phyloP scores from a whole-genome alignment of 73 alveolate species.

The Paramecium primaurelia region DNA sequence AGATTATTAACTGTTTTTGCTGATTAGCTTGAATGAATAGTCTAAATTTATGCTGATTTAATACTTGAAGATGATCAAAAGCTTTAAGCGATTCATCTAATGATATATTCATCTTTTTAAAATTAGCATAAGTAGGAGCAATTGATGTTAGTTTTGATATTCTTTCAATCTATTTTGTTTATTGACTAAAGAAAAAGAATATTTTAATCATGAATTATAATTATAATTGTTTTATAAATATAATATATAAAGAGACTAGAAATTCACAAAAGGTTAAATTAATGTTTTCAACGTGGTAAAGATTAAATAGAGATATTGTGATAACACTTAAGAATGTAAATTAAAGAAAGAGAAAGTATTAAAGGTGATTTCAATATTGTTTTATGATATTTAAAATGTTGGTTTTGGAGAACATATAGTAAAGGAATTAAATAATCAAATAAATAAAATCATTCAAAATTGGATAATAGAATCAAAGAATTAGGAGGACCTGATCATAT shows the following conservation, averaged over 20 bases:
- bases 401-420: constrained; percentile 94
- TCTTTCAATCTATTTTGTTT: too few relatives aligned
- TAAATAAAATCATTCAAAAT: constrained; percentile 90
- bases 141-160: too few relatives aligned
- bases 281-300: constrained; percentile 94
- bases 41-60: too few relatives aligned
- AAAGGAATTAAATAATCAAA: constrained; percentile 96
- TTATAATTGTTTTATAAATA: not conserved
- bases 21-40: too few relatives aligned
- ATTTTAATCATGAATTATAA: not conserved
- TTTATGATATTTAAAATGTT: constrained; percentile 93
- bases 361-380: constrained; percentile 82
- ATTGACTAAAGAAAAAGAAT: not conserved
- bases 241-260: constrained; percentile 56
- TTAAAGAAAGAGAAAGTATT: constrained; percentile 72
- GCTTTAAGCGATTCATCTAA: too few relatives aligned
- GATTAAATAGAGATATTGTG: constrained; percentile 74
- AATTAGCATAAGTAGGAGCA: not conserved
- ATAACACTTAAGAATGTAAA: constrained; percentile 68
- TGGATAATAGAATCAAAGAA: constrained; percentile 93
- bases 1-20: too few relatives aligned
- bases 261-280: constrained; percentile 94
- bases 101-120: too few relatives aligned
- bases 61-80: too few relatives aligned
- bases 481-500: constrained; percentile 97